phyloP scores from a whole-genome alignment of 768 basidiomycete species.

The Tulasnella sp. region DNA sequence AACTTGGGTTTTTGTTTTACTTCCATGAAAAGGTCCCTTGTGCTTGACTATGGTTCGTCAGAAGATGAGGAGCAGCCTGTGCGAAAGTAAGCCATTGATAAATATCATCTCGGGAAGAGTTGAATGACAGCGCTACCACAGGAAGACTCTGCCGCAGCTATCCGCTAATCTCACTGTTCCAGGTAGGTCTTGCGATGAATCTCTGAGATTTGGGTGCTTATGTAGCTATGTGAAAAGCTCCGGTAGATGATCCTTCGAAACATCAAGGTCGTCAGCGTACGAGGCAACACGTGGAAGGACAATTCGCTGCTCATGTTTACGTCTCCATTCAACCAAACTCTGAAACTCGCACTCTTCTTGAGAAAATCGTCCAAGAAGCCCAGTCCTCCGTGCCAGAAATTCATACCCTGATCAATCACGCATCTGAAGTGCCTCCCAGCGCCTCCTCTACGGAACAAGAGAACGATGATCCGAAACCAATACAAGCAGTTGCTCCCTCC shows the following conservation, averaged over 20 bases:
- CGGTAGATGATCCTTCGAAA: constrained; percentile 56
- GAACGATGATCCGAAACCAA: too few relatives aligned
- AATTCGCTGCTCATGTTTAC: constrained; percentile 71
- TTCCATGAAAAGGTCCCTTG: too few relatives aligned
- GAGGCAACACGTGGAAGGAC: constrained; percentile 72
- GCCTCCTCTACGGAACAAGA: too few relatives aligned
- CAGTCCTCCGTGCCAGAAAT: constrained; percentile 35
- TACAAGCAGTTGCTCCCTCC: constrained; percentile 26
- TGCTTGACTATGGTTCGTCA: too few relatives aligned
- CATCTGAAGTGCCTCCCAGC: neutral
- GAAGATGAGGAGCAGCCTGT: too few relatives aligned
- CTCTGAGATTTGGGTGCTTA: neutral
- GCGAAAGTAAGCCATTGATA: too few relatives aligned
- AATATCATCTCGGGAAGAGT: too few relatives aligned
- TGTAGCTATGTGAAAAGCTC: constrained; percentile 25
- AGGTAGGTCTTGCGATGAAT: neutral
- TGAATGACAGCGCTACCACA: constrained; percentile 20
- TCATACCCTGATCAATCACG: constrained; percentile 28
- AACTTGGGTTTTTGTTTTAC: too few relatives aligned
- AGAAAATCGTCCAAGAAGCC: constrained; percentile 35
- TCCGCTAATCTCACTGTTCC: constrained; percentile 34
- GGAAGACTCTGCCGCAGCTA: constrained; percentile 48
- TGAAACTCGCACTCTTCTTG: constrained; percentile 29
- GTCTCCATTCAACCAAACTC: constrained; percentile 42
- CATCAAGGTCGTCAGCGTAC: constrained; percentile 77